These are phyloP conservation scores for Cardamine chenopodiifolia DNA, from an alignment of 345 rosid genomes.

Conservation along the genomic window DNA sequence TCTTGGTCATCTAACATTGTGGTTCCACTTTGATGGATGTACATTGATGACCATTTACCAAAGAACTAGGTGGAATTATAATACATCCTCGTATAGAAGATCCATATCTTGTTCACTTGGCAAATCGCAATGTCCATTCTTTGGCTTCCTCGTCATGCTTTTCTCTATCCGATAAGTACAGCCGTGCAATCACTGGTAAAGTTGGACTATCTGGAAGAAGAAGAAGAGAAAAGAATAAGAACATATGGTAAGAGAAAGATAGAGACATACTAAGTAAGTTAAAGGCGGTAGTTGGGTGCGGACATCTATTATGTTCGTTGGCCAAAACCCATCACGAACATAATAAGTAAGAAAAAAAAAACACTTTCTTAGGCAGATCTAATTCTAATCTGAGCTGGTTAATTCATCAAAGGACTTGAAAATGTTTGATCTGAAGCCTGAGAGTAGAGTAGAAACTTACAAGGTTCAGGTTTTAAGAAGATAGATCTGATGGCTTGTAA, in stretches of 20 bases:
- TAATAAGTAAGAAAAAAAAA: neutral
- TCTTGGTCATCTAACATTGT: constrained; percentile 35
- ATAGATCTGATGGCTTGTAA: constrained; percentile 74
- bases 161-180: constrained; percentile 71
- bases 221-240: neutral
- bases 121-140: constrained; percentile 91
- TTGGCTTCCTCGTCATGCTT: constrained; percentile 80
- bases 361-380: neutral
- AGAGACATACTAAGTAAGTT: neutral
- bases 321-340: neutral
- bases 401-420: neutral
- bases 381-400: neutral
- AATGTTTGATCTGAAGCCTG: neutral
- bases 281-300: neutral
- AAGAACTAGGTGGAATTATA: constrained; percentile 15
- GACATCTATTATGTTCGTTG: neutral
- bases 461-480: constrained; percentile 74
- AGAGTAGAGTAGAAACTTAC: constrained; percentile 48
- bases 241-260: neutral
- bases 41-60: constrained; percentile 29
- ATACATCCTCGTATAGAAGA: constrained; percentile 24
- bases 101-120: constrained; percentile 51
- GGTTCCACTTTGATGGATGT: constrained; percentile 32
- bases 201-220: constrained; percentile 60
- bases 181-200: constrained; percentile 64